These are phyloP conservation scores for Chrysanthemum lavandulifolium DNA, from an alignment of 129 eudicot species.

Conservation along the genomic window DNA sequence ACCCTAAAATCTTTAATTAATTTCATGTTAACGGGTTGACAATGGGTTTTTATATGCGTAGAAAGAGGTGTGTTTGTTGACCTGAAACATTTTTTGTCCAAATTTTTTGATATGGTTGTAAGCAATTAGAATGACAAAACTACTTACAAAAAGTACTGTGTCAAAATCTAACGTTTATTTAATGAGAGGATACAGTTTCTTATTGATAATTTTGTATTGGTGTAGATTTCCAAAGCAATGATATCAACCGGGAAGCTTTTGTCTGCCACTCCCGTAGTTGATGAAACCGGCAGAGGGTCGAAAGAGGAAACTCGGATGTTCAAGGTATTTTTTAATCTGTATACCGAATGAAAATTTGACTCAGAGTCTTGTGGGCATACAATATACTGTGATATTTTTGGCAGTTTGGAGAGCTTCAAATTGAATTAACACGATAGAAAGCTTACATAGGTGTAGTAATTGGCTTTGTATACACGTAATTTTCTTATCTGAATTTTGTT, in stretches of 20 bases:
- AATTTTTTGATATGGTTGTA: too few relatives aligned
- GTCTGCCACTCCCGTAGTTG: constrained; percentile 47
- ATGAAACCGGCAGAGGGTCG: constrained; percentile 42
- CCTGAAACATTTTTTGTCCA: too few relatives aligned
- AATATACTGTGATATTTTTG: constrained; percentile 4
- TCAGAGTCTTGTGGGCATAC: not conserved
- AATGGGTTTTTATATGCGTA: too few relatives aligned
- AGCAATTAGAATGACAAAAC: too few relatives aligned
- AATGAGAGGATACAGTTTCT: too few relatives aligned
- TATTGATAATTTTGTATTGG: constrained; percentile 11
- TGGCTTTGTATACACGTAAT: constrained; percentile 69
- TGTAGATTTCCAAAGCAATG: constrained; percentile 89
- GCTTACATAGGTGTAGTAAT: constrained; percentile 81
- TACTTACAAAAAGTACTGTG: too few relatives aligned
- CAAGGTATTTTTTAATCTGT: constrained; percentile 45
- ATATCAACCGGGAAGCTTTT: constrained; percentile 69
- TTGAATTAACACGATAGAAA: constrained; percentile 72
- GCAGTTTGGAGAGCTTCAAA: constrained; percentile 96
- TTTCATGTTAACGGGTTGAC: not conserved
- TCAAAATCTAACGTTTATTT: too few relatives aligned
- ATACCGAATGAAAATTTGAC: not conserved
- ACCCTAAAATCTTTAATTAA: constrained; percentile 27
- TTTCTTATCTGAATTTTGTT: not conserved
- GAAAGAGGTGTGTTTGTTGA: too few relatives aligned
- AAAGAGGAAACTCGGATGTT: constrained; percentile 64